Percentiles rank a stretch among this genome's conserved stretches.
phyloP scores from a whole-genome alignment of 768 basidiomycete genomes.

The Amanita exitialis region DNA sequence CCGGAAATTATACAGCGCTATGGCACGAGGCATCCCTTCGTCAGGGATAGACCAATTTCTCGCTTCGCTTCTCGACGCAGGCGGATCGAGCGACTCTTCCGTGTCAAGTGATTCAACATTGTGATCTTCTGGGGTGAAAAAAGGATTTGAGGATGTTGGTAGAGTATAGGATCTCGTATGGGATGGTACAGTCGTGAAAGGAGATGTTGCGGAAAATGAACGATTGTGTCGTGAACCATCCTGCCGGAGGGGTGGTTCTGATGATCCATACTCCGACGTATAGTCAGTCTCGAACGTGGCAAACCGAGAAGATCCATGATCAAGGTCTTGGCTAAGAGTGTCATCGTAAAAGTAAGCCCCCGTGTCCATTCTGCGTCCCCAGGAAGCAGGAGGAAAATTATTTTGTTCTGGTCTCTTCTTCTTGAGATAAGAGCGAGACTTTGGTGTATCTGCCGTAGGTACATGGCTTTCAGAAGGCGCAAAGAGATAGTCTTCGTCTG shows the following conservation, averaged over 20 bases:
- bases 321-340: constrained; percentile 2
- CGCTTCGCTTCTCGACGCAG: not conserved
- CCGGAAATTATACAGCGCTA: constrained; percentile 65
- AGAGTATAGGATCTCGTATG: constrained; percentile 2
- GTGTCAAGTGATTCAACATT: not conserved
- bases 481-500: constrained; percentile 46
- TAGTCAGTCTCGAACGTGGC: constrained; percentile 37
- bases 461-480: constrained; percentile 36
- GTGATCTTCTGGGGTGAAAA: not conserved
- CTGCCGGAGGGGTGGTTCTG: constrained; percentile 16
- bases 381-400: constrained; percentile 55
- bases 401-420: constrained; percentile 31
- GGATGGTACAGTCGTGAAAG: not conserved
- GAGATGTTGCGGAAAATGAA: not conserved
- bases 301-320: constrained; percentile 15
- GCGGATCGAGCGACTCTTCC: too few relatives aligned
- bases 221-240: constrained; percentile 14
- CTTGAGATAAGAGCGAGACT: constrained; percentile 29
- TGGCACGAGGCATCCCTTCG: constrained; percentile 61
- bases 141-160: not conserved
- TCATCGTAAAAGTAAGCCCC: constrained; percentile 48
- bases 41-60: constrained; percentile 12
- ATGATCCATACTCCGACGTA: constrained; percentile 18
- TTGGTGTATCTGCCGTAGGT: constrained; percentile 13
- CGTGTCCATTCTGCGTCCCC: constrained; percentile 39